Percentiles rank a stretch among this genome's conserved stretches.
Conservation (phyloP, 805 yeast genomes). For the Saccharomyces eubayanus region DNA sequence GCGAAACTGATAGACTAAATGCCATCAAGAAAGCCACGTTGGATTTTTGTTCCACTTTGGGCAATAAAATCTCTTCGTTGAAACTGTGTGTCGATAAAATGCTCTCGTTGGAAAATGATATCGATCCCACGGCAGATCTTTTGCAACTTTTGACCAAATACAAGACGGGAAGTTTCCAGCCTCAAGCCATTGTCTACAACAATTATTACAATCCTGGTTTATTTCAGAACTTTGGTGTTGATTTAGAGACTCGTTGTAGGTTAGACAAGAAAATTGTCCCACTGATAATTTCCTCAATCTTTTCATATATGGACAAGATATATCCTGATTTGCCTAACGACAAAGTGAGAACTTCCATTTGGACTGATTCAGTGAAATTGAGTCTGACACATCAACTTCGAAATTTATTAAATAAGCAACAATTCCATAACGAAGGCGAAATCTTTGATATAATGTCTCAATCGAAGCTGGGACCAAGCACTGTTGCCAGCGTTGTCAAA, state of each 20-base stretch:
- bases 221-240: slow-evolving; percentile 71
- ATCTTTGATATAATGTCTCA: slow-evolving; percentile 28
- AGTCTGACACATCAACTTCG: slow-evolving; percentile 55
- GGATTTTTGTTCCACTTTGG: slow-evolving; percentile 61
- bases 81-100: slow-evolving; percentile 54
- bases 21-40: slow-evolving; percentile 69
- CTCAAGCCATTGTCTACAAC: slow-evolving; percentile 65
- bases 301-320: slow-evolving; percentile 57
- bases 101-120: slow-evolving; percentile 57
- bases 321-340: slow-evolving; percentile 68
- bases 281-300: slow-evolving; percentile 48
- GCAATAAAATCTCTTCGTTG: slow-evolving; percentile 50
- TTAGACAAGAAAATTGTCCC: slow-evolving; percentile 71
- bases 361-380: slow-evolving; percentile 62
- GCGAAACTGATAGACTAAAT: slow-evolving; percentile 68
- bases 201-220: slow-evolving; percentile 67
- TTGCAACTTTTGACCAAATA: slow-evolving; percentile 57
- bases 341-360: slow-evolving; percentile 53
- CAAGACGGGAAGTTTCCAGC: slow-evolving; percentile 66
- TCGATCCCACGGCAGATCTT: slow-evolving; percentile 62
- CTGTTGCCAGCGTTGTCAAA: slow-evolving; percentile 60
- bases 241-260: slow-evolving; percentile 59
- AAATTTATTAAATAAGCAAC: slow-evolving; percentile 37
- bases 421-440: slow-evolving; percentile 28
- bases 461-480: slow-evolving; percentile 40